Evolutionary conservation across 495 filamentous ascomycete genomes (phyloP).

Genomic region (Neurospora hispaniola): DNA sequence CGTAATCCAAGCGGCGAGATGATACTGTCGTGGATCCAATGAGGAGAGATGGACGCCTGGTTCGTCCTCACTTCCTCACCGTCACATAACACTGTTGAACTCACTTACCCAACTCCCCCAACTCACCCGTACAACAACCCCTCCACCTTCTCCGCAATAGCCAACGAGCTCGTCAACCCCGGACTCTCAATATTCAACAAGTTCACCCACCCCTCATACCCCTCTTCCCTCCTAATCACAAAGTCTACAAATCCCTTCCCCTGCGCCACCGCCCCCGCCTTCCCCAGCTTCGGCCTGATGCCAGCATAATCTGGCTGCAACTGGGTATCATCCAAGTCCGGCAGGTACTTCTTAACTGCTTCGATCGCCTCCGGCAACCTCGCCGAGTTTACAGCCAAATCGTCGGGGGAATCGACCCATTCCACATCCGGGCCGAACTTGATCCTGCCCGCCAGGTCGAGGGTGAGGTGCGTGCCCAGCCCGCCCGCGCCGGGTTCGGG

Average conservation of each 20-base stretch:
- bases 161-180: conserved; percentile 79
- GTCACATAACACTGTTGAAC: background rate
- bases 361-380: conserved; percentile 55
- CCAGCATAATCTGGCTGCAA: conserved; percentile 83
- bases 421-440: conserved; percentile 95
- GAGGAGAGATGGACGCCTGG: background rate
- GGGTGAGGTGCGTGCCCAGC: conserved; percentile 84
- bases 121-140: conserved; percentile 51
- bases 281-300: conserved; percentile 75
- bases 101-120: background rate
- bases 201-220: conserved; percentile 80
- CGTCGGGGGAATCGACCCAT: conserved; percentile 53
- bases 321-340: conserved; percentile 51
- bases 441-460: conserved; percentile 76
- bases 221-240: conserved; percentile 69
- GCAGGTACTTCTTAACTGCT: conserved; percentile 73
- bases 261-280: conserved; percentile 42
- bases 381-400: conserved; percentile 37
- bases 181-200: conserved; percentile 91
- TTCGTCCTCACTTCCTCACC: background rate
- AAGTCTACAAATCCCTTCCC: conserved; percentile 74
- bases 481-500: conserved; percentile 71
- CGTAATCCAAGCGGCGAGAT: background rate
- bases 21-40: background rate
- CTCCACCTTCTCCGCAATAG: conserved; percentile 78